Evolutionary conservation across 768 basidiomycete species (phyloP), one percentile per base, ranked within the genome.

Genomic region (Termitomyces sp.): DNA sequence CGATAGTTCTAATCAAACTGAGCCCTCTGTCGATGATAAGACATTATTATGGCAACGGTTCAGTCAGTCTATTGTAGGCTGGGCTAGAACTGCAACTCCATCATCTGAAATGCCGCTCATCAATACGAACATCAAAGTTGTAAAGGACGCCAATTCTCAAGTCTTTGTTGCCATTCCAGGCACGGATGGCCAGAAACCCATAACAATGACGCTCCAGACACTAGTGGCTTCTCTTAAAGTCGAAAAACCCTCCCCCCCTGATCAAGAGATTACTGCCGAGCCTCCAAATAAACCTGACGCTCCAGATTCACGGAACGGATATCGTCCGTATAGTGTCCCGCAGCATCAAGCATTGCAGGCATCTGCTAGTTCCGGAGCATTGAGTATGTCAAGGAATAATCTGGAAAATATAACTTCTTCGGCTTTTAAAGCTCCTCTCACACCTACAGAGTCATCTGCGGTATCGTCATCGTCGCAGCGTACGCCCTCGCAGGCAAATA

Each of bases 401-500:
- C 3, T 6, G 16, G 31, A 43, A 27, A 50, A 16, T 13, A 26
- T 10, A 9, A 22, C 32, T n/a, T 26, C 32, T 6, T 6, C 43
- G 9, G 36, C 32, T n/a, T 32, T 18, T 27, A 13, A n/a, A 37
- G 4, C 31, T 22, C 39, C 53, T 53, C n/a, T 53, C 39, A 47
- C 36, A 34, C 26, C 41, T 16, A 26, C 34, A 10, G 32, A 24
- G 24, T 16, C 20, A 50, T 29, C 29, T 6, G 16, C 43, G 5
- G 12, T 24, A 16, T n/a, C 37, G 1, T 8, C 53, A 13, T 46
- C 53, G 5, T 22, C 54, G 7, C 24, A 53, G 48, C 70, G 69
- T 52, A 70, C 72, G 5, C 77, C 78, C 26, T 59, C 64, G 34
- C 68, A 81, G 29, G 83, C 80, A 6, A 74, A 84, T 64, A 79